These are phyloP conservation scores for Gillenia trifoliata DNA, from an alignment of 306 rosid species.

Conservation along the genomic window DNA sequence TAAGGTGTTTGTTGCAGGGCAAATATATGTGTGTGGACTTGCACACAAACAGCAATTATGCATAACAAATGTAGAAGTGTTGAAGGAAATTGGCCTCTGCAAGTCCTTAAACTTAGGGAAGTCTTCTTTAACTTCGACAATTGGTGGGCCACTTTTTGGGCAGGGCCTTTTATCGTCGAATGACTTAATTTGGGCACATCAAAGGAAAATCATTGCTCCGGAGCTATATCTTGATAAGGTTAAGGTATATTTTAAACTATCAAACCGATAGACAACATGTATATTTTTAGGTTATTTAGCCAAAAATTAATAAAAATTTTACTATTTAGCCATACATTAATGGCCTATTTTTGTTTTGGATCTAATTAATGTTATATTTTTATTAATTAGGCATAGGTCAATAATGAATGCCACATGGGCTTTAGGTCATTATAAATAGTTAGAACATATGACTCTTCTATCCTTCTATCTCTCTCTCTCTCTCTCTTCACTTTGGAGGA, in stretches of 20 bases:
- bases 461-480: no score
- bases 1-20: conserved; percentile 16
- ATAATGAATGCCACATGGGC: no score
- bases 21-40: conserved; percentile 15
- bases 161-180: conserved; percentile 29
- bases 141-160: conserved; percentile 36
- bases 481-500: no score
- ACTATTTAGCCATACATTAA: no score
- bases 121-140: conserved; percentile 16
- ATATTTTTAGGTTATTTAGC: no score
- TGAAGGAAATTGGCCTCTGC: conserved; percentile 29
- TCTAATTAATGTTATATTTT: no score
- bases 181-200: conserved; percentile 38
- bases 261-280: no score
- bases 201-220: conserved; percentile 38
- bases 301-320: no score
- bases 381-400: no score
- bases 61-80: conserved; percentile 22
- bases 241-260: conserved; percentile 23
- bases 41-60: conserved; percentile 24
- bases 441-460: no score
- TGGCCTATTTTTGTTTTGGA: no score
- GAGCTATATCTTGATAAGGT: conserved; percentile 30
- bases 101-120: conserved; percentile 22
- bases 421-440: no score